Evolutionary conservation across 441 rosid genomes (phyloP).

Genomic region (Breynia disticha): DNA sequence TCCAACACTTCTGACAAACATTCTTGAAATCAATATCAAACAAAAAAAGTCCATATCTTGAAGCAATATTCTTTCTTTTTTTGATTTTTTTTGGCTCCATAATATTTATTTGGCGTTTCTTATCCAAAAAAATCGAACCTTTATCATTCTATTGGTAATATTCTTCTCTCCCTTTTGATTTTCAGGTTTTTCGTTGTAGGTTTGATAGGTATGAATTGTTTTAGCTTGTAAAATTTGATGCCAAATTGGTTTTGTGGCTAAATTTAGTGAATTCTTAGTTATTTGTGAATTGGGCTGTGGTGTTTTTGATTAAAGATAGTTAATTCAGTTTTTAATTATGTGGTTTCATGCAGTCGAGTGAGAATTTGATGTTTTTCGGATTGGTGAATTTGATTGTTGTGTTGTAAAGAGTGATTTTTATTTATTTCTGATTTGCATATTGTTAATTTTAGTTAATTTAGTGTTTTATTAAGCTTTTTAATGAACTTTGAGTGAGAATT

Average conservation of each 20-base stretch:
- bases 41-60: slow-evolving; percentile 5
- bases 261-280: slow-evolving; percentile 5
- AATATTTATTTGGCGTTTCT: slow-evolving; percentile 8
- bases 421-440: too few species aligned
- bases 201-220: slow-evolving; percentile 6
- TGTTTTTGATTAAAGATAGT: slow-evolving; percentile 7
- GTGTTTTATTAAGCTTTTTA: too few species aligned
- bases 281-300: slow-evolving; percentile 16
- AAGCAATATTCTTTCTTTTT: neutral
- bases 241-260: slow-evolving; percentile 9
- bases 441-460: too few species aligned
- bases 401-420: neutral
- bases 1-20: neutral
- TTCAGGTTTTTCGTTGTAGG: neutral
- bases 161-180: slow-evolving; percentile 10
- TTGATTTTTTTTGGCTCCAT: neutral
- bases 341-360: neutral
- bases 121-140: slow-evolving; percentile 8
- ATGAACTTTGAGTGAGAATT: slow-evolving; percentile 3
- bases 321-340: too few species aligned
- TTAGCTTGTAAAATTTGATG: neutral
- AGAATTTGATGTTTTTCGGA: neutral
- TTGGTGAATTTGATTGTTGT: slow-evolving; percentile 2
- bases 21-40: slow-evolving; percentile 11
- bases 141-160: slow-evolving; percentile 14